Evolutionary conservation across 495 filamentous ascomycete genomes (phyloP), one percentile per base, ranked within the genome.

Genomic region (Daldinia vernicosa): DNA sequence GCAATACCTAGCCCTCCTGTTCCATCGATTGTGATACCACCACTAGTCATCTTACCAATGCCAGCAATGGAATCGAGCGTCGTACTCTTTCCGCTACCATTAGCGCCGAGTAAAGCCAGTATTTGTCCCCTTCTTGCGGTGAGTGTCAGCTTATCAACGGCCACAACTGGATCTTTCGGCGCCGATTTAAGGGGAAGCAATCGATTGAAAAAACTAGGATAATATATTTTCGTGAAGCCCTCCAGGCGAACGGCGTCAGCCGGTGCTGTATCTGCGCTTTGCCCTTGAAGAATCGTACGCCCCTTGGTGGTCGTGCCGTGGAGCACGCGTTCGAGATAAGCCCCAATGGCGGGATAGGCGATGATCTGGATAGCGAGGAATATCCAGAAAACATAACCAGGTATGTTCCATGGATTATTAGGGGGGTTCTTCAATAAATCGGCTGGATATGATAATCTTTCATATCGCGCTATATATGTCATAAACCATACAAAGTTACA

Each of bases 51-150:
- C 61, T 88, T 89, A 61, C 89, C 89, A 28, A 93, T 85, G 0
- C 93, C 93, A 40, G 92, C 91, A 60, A 97, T 92, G 12, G 90
- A 89, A 69, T 97, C 92, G 9, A 97, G 85, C 0, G 94, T 95
- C 0, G 93, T 97, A 52, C 88, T 90, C 77, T 97, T 97, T 55
- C 93, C 93, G 61, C 88, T 90, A 50, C 93, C 93, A 77, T 97
- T 97, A 2, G 93, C 92, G 17, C 93, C 93, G 2, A 97, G 84
- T 1, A 97, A 81, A 2, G 93, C 91, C 71, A 92, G 84, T 35
- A 97, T 95, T 73, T 95, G 89, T 0, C 93, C 93, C 61, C 89
- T 87, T 17, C 86, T 79, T 7, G 92, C 88, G 22, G 80, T 82
- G 19, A 97, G 78, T 4, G 86, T 86, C 22, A 97, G 80, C 43